These are phyloP conservation scores for Typha latifolia DNA, from an alignment of 176 grass and related monocot genomes.

Conservation along the genomic window DNA sequence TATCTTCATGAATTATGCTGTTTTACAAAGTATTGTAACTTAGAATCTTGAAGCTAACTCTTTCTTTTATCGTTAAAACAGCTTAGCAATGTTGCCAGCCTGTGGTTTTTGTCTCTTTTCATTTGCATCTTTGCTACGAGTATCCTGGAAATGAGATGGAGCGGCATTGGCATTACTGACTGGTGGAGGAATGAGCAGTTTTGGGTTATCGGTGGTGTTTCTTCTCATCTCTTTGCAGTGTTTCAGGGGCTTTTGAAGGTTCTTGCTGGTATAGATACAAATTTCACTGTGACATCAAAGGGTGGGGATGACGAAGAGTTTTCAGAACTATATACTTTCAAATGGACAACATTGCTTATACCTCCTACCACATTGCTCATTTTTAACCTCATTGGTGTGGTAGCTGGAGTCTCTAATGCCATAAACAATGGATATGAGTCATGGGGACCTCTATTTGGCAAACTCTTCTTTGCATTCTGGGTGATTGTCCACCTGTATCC, in stretches of 20 bases:
- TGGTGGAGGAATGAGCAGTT: slow-evolving; percentile 83
- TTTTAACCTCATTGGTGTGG: slow-evolving; percentile 53
- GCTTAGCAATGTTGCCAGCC: slow-evolving; percentile 53
- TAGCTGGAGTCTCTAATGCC: slow-evolving; percentile 53
- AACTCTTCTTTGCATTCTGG: slow-evolving; percentile 77
- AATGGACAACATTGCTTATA: slow-evolving; percentile 60
- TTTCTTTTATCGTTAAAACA: slow-evolving; percentile 8
- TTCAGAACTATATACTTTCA: slow-evolving; percentile 63
- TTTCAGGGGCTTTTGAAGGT: slow-evolving; percentile 66
- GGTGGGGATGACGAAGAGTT: slow-evolving; percentile 54
- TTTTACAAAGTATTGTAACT: neutral
- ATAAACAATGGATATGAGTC: slow-evolving; percentile 73
- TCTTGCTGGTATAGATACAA: slow-evolving; percentile 58
- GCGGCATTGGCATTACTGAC: slow-evolving; percentile 56
- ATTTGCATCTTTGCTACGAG: slow-evolving; percentile 56
- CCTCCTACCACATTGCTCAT: slow-evolving; percentile 50
- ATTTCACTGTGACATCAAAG: slow-evolving; percentile 66
- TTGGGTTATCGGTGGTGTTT: slow-evolving; percentile 66
- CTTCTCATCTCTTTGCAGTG: slow-evolving; percentile 53
- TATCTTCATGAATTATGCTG: neutral
- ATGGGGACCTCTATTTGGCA: slow-evolving; percentile 62
- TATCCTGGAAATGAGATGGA: slow-evolving; percentile 76
- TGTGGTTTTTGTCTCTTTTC: slow-evolving; percentile 74
- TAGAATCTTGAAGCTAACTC: slow-evolving; percentile 4
- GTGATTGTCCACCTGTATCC: slow-evolving; percentile 70